Base-by-base conservation (phyloP, 2,329 filamentous ascomycete species). In the Pseudogymnoascus sp. region DNA sequence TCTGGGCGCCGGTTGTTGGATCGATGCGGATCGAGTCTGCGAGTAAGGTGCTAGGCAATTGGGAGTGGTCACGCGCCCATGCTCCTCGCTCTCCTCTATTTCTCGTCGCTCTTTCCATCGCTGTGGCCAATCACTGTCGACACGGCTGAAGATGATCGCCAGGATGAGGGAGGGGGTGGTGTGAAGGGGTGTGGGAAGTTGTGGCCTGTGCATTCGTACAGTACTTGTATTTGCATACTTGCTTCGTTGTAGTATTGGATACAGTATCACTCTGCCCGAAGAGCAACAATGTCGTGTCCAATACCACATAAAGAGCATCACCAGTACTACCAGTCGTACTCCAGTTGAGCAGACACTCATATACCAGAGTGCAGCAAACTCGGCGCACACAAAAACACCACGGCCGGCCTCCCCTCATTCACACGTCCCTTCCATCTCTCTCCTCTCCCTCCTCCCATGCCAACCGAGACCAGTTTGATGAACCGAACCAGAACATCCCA, bases 401-500 rank as follows among this genome's bases (percentile, higher is more conserved):
- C n/a, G 4, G 26, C 26, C 47, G 19, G 28, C 13, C 35, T 36
- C 13, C 13, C 7, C 38, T 19, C 38, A 10, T 3, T 4, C 38
- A 44, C 23, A n/a, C 11, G 7, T 31, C 44, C 21, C 42, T 36
- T 15, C 23, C 11, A 28, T 31, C 10, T n/a, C 15, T 19, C 17
- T 28, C 17, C 47, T 19, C 17, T 13, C 26, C 13, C 10, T 69
- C 17, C 72, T 69, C 17, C 72, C 72, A 28, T 73, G 75, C 15
- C 23, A 31, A 13, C 47, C 9, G 26, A 17, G 26, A 31, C 47
- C 47, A 53, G 47, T 53, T 53, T 53, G 47, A 53, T 53, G 47
- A 53, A 53, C 47, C 26, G 26, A 53, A 53, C 47, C 47, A 53
- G 26, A 26, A 53, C 26, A 53, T 31, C 47, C 47, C 47, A 33